Evolutionary conservation across 2,329 filamentous ascomycete species (phyloP), one percentile per base, ranked within the genome.

Genomic region (Sarocladium oryzae): DNA sequence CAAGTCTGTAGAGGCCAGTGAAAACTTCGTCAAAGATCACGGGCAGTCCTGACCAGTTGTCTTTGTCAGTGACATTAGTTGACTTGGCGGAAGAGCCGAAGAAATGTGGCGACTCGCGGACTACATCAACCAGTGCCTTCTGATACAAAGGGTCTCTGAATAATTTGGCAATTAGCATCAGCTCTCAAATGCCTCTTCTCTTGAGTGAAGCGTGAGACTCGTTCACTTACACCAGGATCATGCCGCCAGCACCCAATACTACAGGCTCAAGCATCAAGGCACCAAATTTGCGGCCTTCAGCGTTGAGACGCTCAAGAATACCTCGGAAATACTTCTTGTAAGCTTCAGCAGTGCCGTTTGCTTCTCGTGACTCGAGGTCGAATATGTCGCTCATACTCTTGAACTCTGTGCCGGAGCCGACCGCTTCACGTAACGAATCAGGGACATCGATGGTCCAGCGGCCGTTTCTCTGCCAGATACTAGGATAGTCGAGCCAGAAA

Each of bases 1-100:
- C 89, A 0, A 95, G 81, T 11, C 89, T 86, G 64, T 91, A 91
- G 4, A 95, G 72, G 1, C 89, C 89, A 0, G 88, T 92, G 67
- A 95, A 95, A 32, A 95, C 89, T 63, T 95, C 89, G 62, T 95
- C 89, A 56, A 89, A 89, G 57, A 95, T 75, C 35, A 95, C 71
- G 0, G 89, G 89, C 3, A 95, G 76, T 2, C 89, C 88, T 1
- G 75, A 74, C 89, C 89, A 95, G 26, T 23, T 16, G n/a, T 59
- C 52, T 33, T 54, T 8, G 32, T 51, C 30, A 1, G 45, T 23
- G 15, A 55, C 28, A 11, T 18, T 28, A 6, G 49, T 21, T n/a
- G 10, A 11, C 32, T 18, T 16, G 18, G 20, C 20, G 2, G 57
- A 54, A 5, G 60, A 52, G 33, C 69, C 66, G 57, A 88, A 85